phyloP scores from a whole-genome alignment of 805 yeast genomes.

The Priceomyces carsonii region DNA sequence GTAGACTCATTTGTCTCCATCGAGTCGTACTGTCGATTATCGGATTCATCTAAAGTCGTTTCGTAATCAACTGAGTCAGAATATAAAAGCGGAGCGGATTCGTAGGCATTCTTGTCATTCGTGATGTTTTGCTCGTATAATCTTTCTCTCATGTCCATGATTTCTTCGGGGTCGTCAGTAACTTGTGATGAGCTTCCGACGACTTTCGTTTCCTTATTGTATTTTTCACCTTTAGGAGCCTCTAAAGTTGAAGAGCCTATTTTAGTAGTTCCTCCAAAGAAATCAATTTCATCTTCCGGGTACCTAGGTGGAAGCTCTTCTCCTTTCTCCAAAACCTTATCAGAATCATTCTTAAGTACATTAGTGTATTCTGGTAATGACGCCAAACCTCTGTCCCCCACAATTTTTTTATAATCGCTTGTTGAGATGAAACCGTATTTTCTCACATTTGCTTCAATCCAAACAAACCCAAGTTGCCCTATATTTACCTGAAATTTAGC shows the following conservation, averaged over 20 bases:
- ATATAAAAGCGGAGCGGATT: conserved; percentile 7
- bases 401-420: conserved; percentile 36
- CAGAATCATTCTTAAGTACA: conserved; percentile 34
- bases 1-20: no score
- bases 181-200: conserved; percentile 13
- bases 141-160: conserved; percentile 34
- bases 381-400: conserved; percentile 41
- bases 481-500: conserved; percentile 44
- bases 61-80: no score
- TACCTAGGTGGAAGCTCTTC: conserved; percentile 73
- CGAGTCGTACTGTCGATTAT: no score
- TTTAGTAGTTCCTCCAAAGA: conserved; percentile 49
- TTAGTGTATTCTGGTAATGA: conserved; percentile 44
- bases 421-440: conserved; percentile 58
- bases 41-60: no score
- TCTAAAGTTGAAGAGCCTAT: conserved; percentile 32
- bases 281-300: conserved; percentile 62
- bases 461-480: conserved; percentile 47
- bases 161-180: conserved; percentile 35
- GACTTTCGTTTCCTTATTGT: conserved; percentile 12
- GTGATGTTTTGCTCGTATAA: conserved; percentile 27
- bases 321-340: conserved; percentile 66
- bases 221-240: conserved; percentile 6
- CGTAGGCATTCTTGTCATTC: conserved; percentile 5
- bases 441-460: conserved; percentile 53